Evolutionary conservation across 2,329 filamentous ascomycete species (phyloP).

Genomic region (Xylaria sp.): DNA sequence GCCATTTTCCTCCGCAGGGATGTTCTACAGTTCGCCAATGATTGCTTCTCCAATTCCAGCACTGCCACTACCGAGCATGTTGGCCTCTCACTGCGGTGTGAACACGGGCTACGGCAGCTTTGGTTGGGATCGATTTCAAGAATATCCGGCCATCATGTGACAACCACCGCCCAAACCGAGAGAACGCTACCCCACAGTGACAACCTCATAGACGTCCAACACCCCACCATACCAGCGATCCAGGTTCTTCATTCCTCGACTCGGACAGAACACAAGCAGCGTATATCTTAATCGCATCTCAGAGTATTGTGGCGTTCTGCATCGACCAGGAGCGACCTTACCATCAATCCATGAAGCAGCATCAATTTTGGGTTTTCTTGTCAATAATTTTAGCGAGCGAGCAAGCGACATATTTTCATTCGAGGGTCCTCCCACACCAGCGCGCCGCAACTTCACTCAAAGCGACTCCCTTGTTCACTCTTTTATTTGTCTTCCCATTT

Average conservation of each 20-base stretch:
- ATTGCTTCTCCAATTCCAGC: constrained; percentile 78
- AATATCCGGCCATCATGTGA: constrained; percentile 91
- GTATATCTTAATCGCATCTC: constrained; percentile 42
- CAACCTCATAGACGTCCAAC: constrained; percentile 53
- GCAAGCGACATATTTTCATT: constrained; percentile 51
- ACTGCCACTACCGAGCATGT: constrained; percentile 86
- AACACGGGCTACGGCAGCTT: constrained; percentile 80
- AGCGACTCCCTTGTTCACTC: constrained; percentile 40
- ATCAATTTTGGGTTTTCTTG: constrained; percentile 46
- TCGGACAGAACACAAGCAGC: constrained; percentile 43
- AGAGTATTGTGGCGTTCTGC: constrained; percentile 49
- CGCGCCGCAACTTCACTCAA: constrained; percentile 63
- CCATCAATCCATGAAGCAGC: constrained; percentile 44
- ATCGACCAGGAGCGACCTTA: constrained; percentile 51
- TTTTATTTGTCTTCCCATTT: constrained; percentile 8
- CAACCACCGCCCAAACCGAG: constrained; percentile 64
- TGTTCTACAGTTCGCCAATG: constrained; percentile 84
- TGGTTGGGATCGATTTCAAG: constrained; percentile 87
- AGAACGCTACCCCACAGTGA: constrained; percentile 60
- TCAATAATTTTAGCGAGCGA: constrained; percentile 53
- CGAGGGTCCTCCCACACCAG: constrained; percentile 47
- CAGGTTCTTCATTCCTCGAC: constrained; percentile 40
- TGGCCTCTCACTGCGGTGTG: constrained; percentile 85
- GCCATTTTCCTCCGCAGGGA: constrained; percentile 76
- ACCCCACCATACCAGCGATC: constrained; percentile 44